Evolutionary conservation across 306 rosid species (phyloP).

Genomic region (Malus asiatica): DNA sequence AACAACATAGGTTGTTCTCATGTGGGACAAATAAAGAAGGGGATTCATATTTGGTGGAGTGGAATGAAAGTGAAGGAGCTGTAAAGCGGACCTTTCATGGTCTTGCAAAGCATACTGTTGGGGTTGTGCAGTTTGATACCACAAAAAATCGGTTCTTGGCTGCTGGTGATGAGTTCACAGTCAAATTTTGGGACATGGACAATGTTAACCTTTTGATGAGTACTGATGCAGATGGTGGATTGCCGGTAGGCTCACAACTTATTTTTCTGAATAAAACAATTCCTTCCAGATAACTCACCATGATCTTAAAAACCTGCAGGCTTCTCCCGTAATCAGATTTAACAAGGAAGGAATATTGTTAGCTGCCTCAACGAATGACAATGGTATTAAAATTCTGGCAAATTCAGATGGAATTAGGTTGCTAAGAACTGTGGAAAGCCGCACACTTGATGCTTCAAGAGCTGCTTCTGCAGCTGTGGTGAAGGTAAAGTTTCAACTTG

Average conservation of each 20-base stretch:
- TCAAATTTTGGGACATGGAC: conserved; percentile 99
- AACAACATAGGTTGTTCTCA: conserved; percentile 68
- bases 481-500: conserved; percentile 51
- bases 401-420: conserved; percentile 84
- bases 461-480: conserved; percentile 73
- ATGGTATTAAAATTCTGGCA: conserved; percentile 83
- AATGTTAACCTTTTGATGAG: conserved; percentile 46
- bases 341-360: conserved; percentile 86
- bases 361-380: conserved; percentile 85
- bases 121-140: conserved; percentile 95
- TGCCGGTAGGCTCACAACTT: conserved; percentile 51
- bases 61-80: conserved; percentile 99
- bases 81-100: conserved; percentile 87
- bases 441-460: conserved; percentile 85
- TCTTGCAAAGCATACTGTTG: conserved; percentile 77
- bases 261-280: conserved; percentile 5
- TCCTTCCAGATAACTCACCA: conserved; percentile 23
- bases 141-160: conserved; percentile 93
- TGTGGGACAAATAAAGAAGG: conserved; percentile 99
- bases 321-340: conserved; percentile 89
- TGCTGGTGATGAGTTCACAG: conserved; percentile 73
- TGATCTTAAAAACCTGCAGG: conserved; percentile 48
- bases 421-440: conserved; percentile 75
- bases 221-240: conserved; percentile 78
- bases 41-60: conserved; percentile 89